Conservation (phyloP, 163 green algal species). For the Scenedesmus sp. region DNA sequence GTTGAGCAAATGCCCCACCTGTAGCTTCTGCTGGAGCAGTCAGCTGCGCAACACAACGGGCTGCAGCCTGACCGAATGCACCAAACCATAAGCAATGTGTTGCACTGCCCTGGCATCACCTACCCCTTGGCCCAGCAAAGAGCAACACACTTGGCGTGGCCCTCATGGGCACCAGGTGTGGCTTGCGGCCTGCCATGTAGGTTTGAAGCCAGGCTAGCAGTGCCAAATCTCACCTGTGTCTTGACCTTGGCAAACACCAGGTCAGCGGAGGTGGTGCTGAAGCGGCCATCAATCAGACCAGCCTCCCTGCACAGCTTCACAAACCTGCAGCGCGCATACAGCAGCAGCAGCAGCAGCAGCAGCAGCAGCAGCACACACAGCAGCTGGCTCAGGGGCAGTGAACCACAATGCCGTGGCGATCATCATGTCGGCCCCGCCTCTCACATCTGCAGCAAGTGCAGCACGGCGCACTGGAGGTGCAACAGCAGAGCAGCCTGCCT, state of each 20-base stretch:
- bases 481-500: too few relatives aligned
- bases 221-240: not conserved
- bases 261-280: slow-evolving; percentile 30
- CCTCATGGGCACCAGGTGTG: not conserved
- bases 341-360: too few relatives aligned
- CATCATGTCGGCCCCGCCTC: not conserved
- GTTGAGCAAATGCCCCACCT: too few relatives aligned
- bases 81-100: too few relatives aligned
- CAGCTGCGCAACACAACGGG: not conserved
- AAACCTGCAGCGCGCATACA: slow-evolving; percentile 23
- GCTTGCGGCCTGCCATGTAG: not conserved
- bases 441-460: slow-evolving; percentile 2
- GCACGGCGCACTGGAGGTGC: not conserved
- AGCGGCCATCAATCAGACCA: slow-evolving; percentile 27
- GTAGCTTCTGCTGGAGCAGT: not conserved
- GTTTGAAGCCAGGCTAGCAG: not conserved
- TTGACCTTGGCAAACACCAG: slow-evolving; percentile 55
- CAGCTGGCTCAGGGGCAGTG: not conserved
- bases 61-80: too few relatives aligned
- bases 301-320: slow-evolving; percentile 48
- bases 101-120: not conserved
- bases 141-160: not conserved
- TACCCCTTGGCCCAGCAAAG: not conserved
- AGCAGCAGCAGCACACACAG: not conserved
- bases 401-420: not conserved